phyloP scores from a whole-genome alignment of 495 filamentous ascomycete genomes.

The Penicillium alfredii region DNA sequence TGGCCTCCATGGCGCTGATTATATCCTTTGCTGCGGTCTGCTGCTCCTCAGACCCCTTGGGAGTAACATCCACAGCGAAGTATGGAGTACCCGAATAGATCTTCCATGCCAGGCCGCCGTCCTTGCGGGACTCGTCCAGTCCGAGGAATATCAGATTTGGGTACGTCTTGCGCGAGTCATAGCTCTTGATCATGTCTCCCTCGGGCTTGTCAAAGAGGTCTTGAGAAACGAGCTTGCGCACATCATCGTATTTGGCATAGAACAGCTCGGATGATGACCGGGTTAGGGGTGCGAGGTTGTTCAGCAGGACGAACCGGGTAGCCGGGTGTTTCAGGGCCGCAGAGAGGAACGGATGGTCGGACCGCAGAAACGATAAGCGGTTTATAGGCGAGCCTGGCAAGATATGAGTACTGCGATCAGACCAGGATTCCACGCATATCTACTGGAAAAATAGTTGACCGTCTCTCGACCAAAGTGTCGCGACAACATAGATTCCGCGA shows the following conservation, averaged over 20 bases:
- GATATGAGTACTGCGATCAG: slow-evolving; percentile 2
- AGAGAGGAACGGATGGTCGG: slow-evolving; percentile 71
- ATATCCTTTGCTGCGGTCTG: slow-evolving; percentile 39
- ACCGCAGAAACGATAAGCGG: slow-evolving; percentile 79
- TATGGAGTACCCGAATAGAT: slow-evolving; percentile 70
- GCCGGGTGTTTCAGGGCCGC: slow-evolving; percentile 65
- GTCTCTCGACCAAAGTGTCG: slow-evolving; percentile 86
- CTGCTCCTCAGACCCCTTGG: slow-evolving; percentile 51
- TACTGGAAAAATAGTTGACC: slow-evolving; percentile 91
- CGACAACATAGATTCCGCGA: slow-evolving; percentile 77
- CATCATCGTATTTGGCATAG: slow-evolving; percentile 56
- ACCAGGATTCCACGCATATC: slow-evolving; percentile 5
- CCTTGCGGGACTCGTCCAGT: slow-evolving; percentile 61
- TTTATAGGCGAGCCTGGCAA: slow-evolving; percentile 61
- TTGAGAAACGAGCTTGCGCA: slow-evolving; percentile 62
- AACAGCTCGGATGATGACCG: slow-evolving; percentile 51
- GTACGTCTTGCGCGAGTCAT: slow-evolving; percentile 61
- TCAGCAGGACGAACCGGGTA: slow-evolving; percentile 69
- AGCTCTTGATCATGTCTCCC: slow-evolving; percentile 63
- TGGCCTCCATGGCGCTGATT: slow-evolving; percentile 51
- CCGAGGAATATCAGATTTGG: slow-evolving; percentile 82
- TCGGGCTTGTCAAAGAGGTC: slow-evolving; percentile 68
- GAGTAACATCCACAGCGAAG: slow-evolving; percentile 87
- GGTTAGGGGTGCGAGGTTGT: slow-evolving; percentile 71
- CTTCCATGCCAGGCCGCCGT: slow-evolving; percentile 46